Evolutionary conservation across 2,329 filamentous ascomycete species (phyloP).

Genomic region (Coniochaeta prunicola): DNA sequence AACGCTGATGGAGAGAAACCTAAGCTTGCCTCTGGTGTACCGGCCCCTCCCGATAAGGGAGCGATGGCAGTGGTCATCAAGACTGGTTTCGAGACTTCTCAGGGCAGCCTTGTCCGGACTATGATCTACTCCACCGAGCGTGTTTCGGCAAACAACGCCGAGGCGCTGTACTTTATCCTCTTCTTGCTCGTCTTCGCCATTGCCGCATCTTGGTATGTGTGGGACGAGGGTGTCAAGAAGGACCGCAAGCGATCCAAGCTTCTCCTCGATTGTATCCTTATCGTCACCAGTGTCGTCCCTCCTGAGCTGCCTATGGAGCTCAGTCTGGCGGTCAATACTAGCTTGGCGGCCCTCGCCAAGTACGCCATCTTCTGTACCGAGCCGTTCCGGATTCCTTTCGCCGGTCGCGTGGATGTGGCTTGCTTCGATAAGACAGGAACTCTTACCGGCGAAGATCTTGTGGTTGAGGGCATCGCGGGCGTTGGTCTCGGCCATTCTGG

Average conservation of each 20-base stretch:
- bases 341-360: constrained; percentile 86
- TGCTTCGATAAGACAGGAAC: constrained; percentile 99
- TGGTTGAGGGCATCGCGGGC: constrained; percentile 94
- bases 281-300: constrained; percentile 96
- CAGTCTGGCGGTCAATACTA: constrained; percentile 94
- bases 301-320: constrained; percentile 98
- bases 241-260: constrained; percentile 97
- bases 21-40: constrained; percentile 68
- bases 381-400: constrained; percentile 95
- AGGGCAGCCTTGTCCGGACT: constrained; percentile 92
- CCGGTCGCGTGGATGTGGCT: constrained; percentile 88
- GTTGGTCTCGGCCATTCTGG: constrained; percentile 65
- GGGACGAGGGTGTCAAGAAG: constrained; percentile 89
- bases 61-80: constrained; percentile 92
- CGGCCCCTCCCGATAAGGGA: constrained; percentile 82
- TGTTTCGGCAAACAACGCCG: constrained; percentile 95
- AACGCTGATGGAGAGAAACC: constrained; percentile 67
- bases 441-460: constrained; percentile 89
- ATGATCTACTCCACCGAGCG: constrained; percentile 99
- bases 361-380: constrained; percentile 98
- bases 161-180: constrained; percentile 94
- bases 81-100: constrained; percentile 97
- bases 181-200: constrained; percentile 95
- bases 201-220: constrained; percentile 98
- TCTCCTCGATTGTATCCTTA: constrained; percentile 93